Evolutionary conservation across 371 early-diverging fungal species (phyloP), one percentile per base, ranked within the genome.

Genomic region (Lichtheimia hyalospora): DNA sequence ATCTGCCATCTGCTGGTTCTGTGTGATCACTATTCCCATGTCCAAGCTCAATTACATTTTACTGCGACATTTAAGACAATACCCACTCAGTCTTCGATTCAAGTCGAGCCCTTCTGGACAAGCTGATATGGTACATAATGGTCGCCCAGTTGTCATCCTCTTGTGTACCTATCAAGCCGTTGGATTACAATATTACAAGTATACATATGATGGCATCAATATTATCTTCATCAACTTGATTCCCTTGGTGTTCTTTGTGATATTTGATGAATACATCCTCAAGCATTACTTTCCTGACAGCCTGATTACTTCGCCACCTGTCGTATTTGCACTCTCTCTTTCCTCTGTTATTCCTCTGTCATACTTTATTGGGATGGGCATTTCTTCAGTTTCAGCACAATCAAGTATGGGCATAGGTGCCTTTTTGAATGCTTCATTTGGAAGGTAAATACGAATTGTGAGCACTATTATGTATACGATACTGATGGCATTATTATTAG

Each of bases 381-480:
- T 97, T 39, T 90, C 95, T 27, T 93, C 94, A 16, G 94, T 97
- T 66, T 92, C 95, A 12, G 96, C 97, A 8, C 96, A 97, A 70
- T 91, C 95, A 5, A 90, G 91, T 42, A 77, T 95, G 64, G 93
- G 90, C 34, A 74, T 97, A 58, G 98, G 96, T 21, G 94, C 97
- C 0, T 96, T 96, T 27, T 90, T 97, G 67, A 98, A 97, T 74
- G 98, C 98, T 14, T 94, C 98, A 0, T 98, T 98, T 74, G 97
- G 97, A 51, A 62, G 60, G 60, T 60, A 60, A 46, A 5, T 13
- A 28, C 21, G 14, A 10, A 39, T 13, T 21, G 46, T 46, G 46
- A 46, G 34, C 7, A 27, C 27, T 5, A 34, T 8, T 6, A 34
- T 8, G 10, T 0, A 34, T 8, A 34, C 10, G 34, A 34, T 8